These are phyloP conservation scores for Ogataea paraovalis DNA, from an alignment of 805 yeast genomes.

Conservation along the genomic window DNA sequence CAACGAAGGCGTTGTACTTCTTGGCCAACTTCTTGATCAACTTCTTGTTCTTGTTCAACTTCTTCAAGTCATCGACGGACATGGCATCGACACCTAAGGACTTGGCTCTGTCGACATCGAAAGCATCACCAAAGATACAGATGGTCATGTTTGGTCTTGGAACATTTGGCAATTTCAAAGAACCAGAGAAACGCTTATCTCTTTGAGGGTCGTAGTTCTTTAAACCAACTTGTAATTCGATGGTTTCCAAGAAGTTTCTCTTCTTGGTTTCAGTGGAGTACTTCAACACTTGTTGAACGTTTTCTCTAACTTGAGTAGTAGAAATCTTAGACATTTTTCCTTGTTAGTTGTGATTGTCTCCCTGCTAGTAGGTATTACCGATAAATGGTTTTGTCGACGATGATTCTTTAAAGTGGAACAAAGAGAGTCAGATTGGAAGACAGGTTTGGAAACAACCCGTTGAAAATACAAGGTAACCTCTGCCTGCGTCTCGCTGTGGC, in stretches of 20 bases:
- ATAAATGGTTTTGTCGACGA: slow-evolving; percentile 50
- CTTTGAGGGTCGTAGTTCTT: slow-evolving; percentile 99
- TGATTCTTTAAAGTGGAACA: slow-evolving; percentile 4
- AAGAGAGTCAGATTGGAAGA: neutral
- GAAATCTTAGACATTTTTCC: slow-evolving; percentile 85
- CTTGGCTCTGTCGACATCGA: slow-evolving; percentile 99
- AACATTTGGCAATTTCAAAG: slow-evolving; percentile 95
- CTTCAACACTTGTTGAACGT: slow-evolving; percentile 88
- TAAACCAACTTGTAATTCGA: slow-evolving; percentile 98
- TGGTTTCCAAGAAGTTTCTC: slow-evolving; percentile 99
- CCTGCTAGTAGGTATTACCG: slow-evolving; percentile 53
- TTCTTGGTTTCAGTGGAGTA: slow-evolving; percentile 93
- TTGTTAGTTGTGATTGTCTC: slow-evolving; percentile 52
- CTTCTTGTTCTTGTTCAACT: slow-evolving; percentile 99
- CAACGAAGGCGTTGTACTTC: slow-evolving; percentile 99
- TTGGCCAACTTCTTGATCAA: slow-evolving; percentile 99
- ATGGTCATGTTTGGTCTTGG: slow-evolving; percentile 99
- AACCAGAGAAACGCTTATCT: slow-evolving; percentile 99
- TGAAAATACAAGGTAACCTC: neutral
- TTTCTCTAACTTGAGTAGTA: slow-evolving; percentile 90
- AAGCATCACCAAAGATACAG: slow-evolving; percentile 99
- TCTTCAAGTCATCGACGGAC: slow-evolving; percentile 99
- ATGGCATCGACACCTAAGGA: slow-evolving; percentile 98
- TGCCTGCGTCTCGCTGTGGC: no score
- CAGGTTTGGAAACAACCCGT: no score